Evolutionary conservation across 2,329 filamentous ascomycete species (phyloP).

Genomic region (Epichloe sylvatica): DNA sequence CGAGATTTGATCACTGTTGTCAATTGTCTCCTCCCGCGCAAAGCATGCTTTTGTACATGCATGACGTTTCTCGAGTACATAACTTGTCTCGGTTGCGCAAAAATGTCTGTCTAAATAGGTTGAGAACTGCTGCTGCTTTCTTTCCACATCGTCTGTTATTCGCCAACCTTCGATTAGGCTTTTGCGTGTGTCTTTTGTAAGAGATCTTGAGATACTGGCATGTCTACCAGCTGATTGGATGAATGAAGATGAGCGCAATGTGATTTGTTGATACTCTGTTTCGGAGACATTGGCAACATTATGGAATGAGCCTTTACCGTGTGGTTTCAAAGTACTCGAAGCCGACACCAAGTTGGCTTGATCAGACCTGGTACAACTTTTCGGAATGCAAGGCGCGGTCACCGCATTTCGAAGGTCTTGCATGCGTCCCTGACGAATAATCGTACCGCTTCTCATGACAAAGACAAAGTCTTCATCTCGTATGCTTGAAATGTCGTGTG

Average conservation of each 20-base stretch:
- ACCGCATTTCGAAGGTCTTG: background rate
- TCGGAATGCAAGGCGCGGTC: background rate
- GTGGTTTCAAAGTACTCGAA: background rate
- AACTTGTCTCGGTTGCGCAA: background rate
- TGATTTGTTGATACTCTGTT: background rate
- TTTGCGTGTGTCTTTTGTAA: conserved; percentile 40
- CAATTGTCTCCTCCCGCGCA: background rate
- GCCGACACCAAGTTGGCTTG: background rate
- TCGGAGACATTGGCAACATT: background rate
- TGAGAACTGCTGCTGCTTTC: conserved; percentile 2
- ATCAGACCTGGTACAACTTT: background rate
- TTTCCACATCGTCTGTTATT: background rate
- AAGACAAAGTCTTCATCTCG: conserved; percentile 61
- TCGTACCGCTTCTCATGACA: conserved; percentile 53
- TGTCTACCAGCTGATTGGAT: background rate
- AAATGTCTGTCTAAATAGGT: conserved; percentile 4
- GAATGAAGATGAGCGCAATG: background rate
- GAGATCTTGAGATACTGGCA: background rate
- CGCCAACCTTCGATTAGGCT: conserved; percentile 27
- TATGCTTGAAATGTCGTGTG: conserved; percentile 76
- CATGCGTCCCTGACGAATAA: conserved; percentile 50
- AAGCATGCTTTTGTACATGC: background rate
- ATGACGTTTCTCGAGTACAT: background rate
- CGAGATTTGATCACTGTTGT: background rate
- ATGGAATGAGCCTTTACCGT: too few species aligned